Conservation (phyloP, 345 rosid genomes). For the Arabidopsis thaliana region DNA sequence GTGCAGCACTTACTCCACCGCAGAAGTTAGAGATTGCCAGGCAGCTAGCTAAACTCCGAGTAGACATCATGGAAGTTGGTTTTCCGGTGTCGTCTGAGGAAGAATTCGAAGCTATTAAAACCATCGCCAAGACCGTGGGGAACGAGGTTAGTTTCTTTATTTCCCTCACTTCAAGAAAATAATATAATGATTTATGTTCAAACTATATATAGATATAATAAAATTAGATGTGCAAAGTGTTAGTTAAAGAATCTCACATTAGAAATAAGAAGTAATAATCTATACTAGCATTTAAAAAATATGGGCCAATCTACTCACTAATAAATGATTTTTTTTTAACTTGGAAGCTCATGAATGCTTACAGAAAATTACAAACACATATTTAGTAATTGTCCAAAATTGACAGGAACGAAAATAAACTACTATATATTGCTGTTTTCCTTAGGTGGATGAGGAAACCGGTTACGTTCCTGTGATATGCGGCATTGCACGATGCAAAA, state of each 20-base stretch:
- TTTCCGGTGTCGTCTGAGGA: constrained; percentile 84
- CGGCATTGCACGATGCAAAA: constrained; percentile 76
- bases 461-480: constrained; percentile 89
- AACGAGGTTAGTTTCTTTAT: constrained; percentile 49
- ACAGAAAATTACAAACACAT: not conserved
- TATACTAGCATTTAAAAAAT: not conserved
- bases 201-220: not conserved
- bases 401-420: not conserved
- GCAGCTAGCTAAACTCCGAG: constrained; percentile 81
- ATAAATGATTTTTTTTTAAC: no score
- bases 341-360: no score
- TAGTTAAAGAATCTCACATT: not conserved
- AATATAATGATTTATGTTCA: not conserved
- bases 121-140: constrained; percentile 78
- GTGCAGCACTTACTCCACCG: constrained; percentile 84
- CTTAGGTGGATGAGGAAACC: constrained; percentile 49
- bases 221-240: not conserved
- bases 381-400: not conserved
- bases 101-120: constrained; percentile 75
- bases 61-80: constrained; percentile 90
- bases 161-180: not conserved
- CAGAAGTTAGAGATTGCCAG: constrained; percentile 85
- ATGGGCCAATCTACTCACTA: no score
- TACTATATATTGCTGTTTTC: not conserved
- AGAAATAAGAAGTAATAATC: not conserved